Base-by-base conservation (phyloP, 352 stramenopile genomes). In the Peronosclerospora sorghi region DNA sequence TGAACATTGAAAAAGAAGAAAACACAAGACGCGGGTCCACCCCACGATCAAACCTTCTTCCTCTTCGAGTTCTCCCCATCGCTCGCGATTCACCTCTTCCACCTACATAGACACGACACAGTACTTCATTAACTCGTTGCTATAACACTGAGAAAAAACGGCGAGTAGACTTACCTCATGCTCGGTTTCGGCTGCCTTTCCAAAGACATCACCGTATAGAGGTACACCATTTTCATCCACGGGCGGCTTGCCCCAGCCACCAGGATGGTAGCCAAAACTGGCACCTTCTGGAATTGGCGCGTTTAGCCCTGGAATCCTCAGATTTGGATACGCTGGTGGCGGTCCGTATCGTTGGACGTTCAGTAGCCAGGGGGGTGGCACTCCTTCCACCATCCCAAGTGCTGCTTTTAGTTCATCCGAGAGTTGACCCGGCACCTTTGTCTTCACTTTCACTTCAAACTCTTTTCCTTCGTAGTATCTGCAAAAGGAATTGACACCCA, bases 381-480 rank as follows among this genome's bases (percentile, higher is more conserved):
- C 73, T 4, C 71, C 79, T 43, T 93, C 80, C 18, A 80, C 62
- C 91, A 99, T 98, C 21, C 92, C 95, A 2, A 99, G 77, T 12
- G 95, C 95, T 57, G 87, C 77, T 59, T 85, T 84, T 7, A 87
- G 66, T 15, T 83, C 73, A 35, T 95, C 73, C 12, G 70, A 95
- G 12, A 98, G 65, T 28, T 86, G 64, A 5, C 95, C 93, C 8
- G 88, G 86, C 23, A 89, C 80, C 46, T 95, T 95, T 10, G 92
- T 66, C 35, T 89, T 93, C 20, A 94, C 73, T 53, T 86, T 84
- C 14, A 93, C 77, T 45, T 96, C 84, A 45, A 95, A 96, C 56
- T 99, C 96, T 47, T 98, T 98, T 36, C 95, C 95, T 79, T 99
- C 96, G 54, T 98, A 98, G 51, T 98, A 98, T n/a, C 73, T 85